Conservation (phyloP, 805 yeast genomes). For the Kodamaea neixiangensis region DNA sequence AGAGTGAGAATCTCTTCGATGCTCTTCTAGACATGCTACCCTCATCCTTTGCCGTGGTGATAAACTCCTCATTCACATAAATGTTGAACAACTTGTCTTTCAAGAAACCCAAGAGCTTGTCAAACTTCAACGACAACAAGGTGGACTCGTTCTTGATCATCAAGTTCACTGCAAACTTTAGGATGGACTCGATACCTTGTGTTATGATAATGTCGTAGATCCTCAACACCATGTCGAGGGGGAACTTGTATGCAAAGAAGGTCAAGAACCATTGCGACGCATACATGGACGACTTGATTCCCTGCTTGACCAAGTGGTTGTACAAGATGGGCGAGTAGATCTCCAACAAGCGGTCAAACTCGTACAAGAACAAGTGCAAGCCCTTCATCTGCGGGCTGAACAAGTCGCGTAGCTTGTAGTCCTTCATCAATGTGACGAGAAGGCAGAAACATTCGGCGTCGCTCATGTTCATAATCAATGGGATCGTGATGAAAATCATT, state of each 20-base stretch:
- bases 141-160: constrained; percentile 66
- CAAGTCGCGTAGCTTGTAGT: constrained; percentile 74
- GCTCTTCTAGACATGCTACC: constrained; percentile 16
- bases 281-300: constrained; percentile 90
- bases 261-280: constrained; percentile 98
- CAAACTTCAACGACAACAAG: constrained; percentile 67
- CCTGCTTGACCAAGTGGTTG: constrained; percentile 80
- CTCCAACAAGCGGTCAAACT: constrained; percentile 86
- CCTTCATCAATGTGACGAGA: constrained; percentile 79
- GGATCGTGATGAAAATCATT: constrained; percentile 91
- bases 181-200: constrained; percentile 85
- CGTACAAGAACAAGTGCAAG: constrained; percentile 77
- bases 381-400: constrained; percentile 94
- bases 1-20: constrained; percentile 23
- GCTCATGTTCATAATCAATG: constrained; percentile 74
- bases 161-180: constrained; percentile 81
- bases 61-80: constrained; percentile 51
- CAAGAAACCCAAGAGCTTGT: constrained; percentile 70
- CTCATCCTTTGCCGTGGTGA: constrained; percentile 17
- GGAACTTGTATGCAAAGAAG: constrained; percentile 92
- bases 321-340: constrained; percentile 70
- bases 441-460: constrained; percentile 86
- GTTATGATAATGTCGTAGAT: constrained; percentile 86
- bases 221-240: constrained; percentile 81
- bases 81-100: constrained; percentile 77